Conservation (phyloP, 768 basidiomycete genomes). For the Leccinum boreale region DNA sequence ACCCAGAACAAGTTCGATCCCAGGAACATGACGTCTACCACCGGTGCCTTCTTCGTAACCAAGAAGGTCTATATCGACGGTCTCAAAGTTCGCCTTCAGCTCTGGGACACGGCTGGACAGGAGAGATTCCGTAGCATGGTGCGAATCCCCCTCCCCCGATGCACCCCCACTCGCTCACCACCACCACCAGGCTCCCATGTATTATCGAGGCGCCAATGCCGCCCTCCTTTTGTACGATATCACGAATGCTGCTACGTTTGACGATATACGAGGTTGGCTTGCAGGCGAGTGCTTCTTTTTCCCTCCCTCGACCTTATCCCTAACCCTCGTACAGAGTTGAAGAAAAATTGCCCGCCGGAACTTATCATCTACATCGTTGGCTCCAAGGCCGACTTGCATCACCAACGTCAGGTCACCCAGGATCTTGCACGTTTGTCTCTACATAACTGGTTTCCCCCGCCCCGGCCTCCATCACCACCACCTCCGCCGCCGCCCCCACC, state of each 20-base stretch:
- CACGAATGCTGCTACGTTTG: constrained; percentile 83
- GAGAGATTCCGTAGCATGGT: constrained; percentile 92
- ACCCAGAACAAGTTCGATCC: constrained; percentile 89
- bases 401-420: constrained; percentile 70
- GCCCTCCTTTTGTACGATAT: constrained; percentile 95
- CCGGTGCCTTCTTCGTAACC: constrained; percentile 90
- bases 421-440: constrained; percentile 82
- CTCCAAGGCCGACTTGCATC: constrained; percentile 80
- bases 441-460: constrained; percentile 86
- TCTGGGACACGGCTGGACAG: constrained; percentile 95
- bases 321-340: constrained; percentile 56
- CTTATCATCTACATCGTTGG: constrained; percentile 95
- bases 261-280: constrained; percentile 89
- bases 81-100: constrained; percentile 79
- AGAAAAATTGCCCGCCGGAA: constrained; percentile 85
- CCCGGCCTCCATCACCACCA: constrained; percentile 62
- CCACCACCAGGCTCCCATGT: constrained; percentile 78
- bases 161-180: constrained; percentile 13
- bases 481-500: constrained; percentile 54
- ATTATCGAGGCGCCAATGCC: constrained; percentile 94
- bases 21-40: constrained; percentile 85
- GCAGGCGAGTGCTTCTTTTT: constrained; percentile 54
- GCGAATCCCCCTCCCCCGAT: constrained; percentile 21
- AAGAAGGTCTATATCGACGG: constrained; percentile 88
- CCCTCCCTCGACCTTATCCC: not conserved